A percentile compares a stretch with the other conserved stretches of the same genome.
phyloP scores from a whole-genome alignment of 768 basidiomycete genomes.

The Hygrophorus pudorinus region DNA sequence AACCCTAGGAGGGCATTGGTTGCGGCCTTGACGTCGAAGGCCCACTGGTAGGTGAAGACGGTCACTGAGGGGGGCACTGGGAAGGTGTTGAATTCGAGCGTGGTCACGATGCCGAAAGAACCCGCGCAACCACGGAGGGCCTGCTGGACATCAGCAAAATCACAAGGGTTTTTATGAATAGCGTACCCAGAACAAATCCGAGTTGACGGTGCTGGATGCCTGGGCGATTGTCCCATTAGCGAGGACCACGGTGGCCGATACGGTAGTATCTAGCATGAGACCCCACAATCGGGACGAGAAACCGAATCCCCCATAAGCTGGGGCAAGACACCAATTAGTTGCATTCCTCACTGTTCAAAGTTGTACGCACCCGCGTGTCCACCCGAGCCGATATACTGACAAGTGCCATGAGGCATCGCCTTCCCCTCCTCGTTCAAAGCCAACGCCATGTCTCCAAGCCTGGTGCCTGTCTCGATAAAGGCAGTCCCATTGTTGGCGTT shows the following conservation, averaged over 20 bases:
- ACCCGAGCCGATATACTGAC: conserved; percentile 35
- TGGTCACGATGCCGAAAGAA: conserved; percentile 32
- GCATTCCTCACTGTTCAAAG: no score
- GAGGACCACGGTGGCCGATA: conserved; percentile 21
- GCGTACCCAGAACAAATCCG: conserved; percentile 49
- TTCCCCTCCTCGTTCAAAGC: conserved; percentile 25
- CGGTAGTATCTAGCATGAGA: conserved; percentile 23
- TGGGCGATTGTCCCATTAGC: conserved; percentile 24
- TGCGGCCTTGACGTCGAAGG: conserved; percentile 22
- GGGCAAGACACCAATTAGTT: no score
- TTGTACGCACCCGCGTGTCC: conserved; percentile 23
- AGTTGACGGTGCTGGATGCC: conserved; percentile 24
- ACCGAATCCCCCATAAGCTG: conserved; percentile 24
- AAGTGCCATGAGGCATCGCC: conserved; percentile 35
- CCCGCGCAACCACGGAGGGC: conserved; percentile 30
- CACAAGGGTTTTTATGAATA: neutral
- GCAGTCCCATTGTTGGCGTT: conserved; percentile 21
- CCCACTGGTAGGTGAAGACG: conserved; percentile 30
- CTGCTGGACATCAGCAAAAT: conserved; percentile 13
- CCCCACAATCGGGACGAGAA: conserved; percentile 28
- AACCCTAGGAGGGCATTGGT: conserved; percentile 22
- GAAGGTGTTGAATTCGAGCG: conserved; percentile 28
- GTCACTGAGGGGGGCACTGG: conserved; percentile 27
- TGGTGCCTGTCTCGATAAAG: conserved; percentile 27
- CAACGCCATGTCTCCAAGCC: conserved; percentile 28